phyloP scores from a whole-genome alignment of 169 alveolate species.

The Amoebophrya sp. region DNA sequence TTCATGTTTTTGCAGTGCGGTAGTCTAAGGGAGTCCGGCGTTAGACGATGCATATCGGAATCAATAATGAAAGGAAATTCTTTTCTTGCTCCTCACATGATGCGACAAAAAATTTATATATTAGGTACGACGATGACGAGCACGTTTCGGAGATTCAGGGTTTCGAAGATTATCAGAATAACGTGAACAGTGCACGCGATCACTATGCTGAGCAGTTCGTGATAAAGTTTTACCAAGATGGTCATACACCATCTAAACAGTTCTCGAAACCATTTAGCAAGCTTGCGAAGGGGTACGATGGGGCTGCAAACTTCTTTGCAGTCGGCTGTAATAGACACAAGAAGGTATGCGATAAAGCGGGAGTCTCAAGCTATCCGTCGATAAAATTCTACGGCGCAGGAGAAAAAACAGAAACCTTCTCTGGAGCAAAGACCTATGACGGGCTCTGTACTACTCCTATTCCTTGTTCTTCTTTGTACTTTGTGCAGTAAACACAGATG shows the following conservation, averaged over 20 bases:
- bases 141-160: not conserved
- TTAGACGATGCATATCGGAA: no score
- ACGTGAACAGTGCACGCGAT: not conserved
- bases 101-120: no score
- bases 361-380: not conserved
- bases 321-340: not conserved
- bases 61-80: no score
- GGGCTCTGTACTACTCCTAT: not conserved
- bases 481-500: not conserved
- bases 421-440: not conserved
- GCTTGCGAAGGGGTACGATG: not conserved
- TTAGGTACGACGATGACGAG: conserved; percentile 13
- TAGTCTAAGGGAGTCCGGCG: no score
- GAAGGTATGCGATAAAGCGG: not conserved
- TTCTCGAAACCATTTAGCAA: not conserved
- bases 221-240: not conserved
- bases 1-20: no score
- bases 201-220: conserved; percentile 23
- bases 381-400: not conserved
- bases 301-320: not conserved
- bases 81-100: no score
- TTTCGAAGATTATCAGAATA: not conserved
- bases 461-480: not conserved
- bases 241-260: not conserved
- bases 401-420: not conserved